Evolutionary conservation across 75 land plant species (phyloP), one percentile per base, ranked within the genome.

Genomic region (Pinus taeda): DNA sequence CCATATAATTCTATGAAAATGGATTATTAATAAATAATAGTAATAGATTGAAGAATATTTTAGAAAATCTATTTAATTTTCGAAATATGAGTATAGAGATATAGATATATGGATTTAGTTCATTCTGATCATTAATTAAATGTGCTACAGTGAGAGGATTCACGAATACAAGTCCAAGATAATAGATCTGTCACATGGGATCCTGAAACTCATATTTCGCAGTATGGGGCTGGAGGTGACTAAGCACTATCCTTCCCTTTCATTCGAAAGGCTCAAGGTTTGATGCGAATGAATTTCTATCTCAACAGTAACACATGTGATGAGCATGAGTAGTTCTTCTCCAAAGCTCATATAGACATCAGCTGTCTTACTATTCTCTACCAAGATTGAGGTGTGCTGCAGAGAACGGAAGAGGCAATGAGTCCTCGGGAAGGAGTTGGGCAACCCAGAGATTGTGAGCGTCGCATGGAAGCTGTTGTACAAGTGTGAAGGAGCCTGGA

Each of bases 281-380:
- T 83, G 67, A 6, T 88, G 71, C 81, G 90, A 60, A 85, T 88
- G 59, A 88, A 74, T 59, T 82, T 82, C 65, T 88, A 85, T 78
- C 11, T 21, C 63, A 61, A 61, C 12, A 21, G 11, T 24, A 24
- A 24, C 3, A 8, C 26, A 26, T 26, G 26, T 26, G 26, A 26
- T 26, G 26, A 26, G 26, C 0, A 0, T 26, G 26, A 26, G 26
- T 0, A 26, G 26, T 26, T 26, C 26, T 26, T 26, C 26, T 26
- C 26, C 26, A 26, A 26, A 26, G 26, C 26, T 26, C 26, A 61
- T 0, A 67, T 49, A 67, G 71, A 67, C 20, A 67, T 67, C 71
- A 45, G 71, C 8, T 18, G 20, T 49, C 37, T 67, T 67, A 67
- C 71, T 3, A 20, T 67, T 8, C 71, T 67, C 18, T 67, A 67